These are phyloP conservation scores for Pythium guiyangense DNA, from an alignment of 352 stramenopile species.

Conservation along the genomic window DNA sequence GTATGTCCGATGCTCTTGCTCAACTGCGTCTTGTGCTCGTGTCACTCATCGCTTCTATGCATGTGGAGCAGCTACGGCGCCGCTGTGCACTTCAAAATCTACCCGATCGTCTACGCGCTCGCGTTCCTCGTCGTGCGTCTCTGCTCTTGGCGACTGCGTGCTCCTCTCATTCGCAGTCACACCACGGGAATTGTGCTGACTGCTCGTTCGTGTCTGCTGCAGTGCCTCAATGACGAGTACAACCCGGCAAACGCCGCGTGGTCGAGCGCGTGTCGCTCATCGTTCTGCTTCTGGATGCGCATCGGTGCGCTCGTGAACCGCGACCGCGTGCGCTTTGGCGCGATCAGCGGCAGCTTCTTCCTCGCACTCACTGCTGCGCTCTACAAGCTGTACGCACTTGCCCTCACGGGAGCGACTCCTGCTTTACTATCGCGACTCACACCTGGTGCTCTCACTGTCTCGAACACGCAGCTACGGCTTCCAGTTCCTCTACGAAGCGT, in stretches of 20 bases:
- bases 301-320: constrained; percentile 50
- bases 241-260: constrained; percentile 40
- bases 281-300: constrained; percentile 47
- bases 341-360: constrained; percentile 87
- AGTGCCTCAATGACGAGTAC: constrained; percentile 77
- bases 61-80: constrained; percentile 81
- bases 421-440: not conserved
- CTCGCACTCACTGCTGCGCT: constrained; percentile 75
- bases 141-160: not conserved
- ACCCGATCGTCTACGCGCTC: constrained; percentile 97
- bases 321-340: constrained; percentile 86
- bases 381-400: constrained; percentile 71
- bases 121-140: constrained; percentile 77
- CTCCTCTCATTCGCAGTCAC: too few species aligned
- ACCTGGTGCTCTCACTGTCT: not conserved
- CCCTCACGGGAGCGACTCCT: not conserved
- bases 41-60: not conserved
- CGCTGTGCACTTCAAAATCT: constrained; percentile 98
- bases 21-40: too few species aligned
- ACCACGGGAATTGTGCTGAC: too few species aligned
- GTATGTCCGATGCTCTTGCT: not conserved
- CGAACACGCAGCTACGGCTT: constrained; percentile 69
- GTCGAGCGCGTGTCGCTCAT: constrained; percentile 41
- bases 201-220: not conserved
- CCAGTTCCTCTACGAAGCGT: constrained; percentile 93